These are phyloP conservation scores for Furcasterigmium sp. DNA, from an alignment of 2,329 filamentous ascomycete species.

Conservation along the genomic window DNA sequence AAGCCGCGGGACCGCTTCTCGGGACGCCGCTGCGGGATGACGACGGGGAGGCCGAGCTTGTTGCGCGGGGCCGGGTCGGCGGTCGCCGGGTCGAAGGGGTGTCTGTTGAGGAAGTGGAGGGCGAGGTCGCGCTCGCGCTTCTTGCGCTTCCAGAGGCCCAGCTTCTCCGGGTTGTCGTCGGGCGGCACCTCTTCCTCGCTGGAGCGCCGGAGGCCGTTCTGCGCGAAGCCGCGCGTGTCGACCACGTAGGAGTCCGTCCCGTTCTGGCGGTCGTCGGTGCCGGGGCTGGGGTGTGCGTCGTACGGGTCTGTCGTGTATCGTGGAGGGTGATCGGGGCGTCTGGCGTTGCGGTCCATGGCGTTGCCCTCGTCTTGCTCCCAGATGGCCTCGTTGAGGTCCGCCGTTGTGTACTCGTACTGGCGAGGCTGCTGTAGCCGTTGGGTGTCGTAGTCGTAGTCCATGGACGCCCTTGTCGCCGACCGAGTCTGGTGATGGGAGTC, in stretches of 20 bases:
- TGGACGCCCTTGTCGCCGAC: no score
- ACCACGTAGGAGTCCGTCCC: neutral
- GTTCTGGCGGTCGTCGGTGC: neutral
- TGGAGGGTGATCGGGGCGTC: no score
- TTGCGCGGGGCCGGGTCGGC: accelerated
- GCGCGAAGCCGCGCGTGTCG: neutral
- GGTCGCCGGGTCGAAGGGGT: neutral
- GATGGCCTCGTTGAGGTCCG: neutral
- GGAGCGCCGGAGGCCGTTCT: neutral
- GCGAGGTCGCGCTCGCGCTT: neutral
- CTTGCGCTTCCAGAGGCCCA: neutral
- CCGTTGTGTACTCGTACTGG: neutral
- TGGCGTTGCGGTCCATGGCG: no score
- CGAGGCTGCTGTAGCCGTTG: no score
- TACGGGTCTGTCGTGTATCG: no score
- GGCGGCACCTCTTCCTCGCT: neutral
- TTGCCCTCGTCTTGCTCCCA: neutral
- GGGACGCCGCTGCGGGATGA: conserved; percentile 47
- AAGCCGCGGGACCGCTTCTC: conserved; percentile 42
- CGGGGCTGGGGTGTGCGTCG: no score
- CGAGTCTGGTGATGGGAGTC: no score
- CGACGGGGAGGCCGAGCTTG: conserved; percentile 35
- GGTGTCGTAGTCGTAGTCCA: no score
- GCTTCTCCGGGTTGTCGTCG: neutral
- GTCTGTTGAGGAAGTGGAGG: conserved; percentile 1